Evolutionary conservation across 2,329 filamentous ascomycete species (phyloP).

Genomic region (Zymoseptoria ardabiliae): DNA sequence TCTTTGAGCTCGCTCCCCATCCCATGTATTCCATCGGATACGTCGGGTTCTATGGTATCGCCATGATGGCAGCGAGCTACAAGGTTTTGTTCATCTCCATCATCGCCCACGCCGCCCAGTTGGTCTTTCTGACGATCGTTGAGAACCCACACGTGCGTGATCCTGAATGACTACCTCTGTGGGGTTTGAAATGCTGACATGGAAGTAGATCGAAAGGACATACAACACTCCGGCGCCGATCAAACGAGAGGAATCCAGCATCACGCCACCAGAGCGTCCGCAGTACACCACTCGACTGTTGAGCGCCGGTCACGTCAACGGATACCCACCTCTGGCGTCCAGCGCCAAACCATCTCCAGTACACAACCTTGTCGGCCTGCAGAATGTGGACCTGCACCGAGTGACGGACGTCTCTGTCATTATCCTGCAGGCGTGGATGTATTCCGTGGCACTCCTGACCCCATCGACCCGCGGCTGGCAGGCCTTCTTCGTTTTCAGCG

Average conservation of each 20-base stretch:
- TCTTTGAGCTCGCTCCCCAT: constrained; percentile 98
- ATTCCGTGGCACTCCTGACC: constrained; percentile 64
- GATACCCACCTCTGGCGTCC: constrained; percentile 34
- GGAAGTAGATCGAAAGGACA: constrained; percentile 63
- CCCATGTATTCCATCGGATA: constrained; percentile 99
- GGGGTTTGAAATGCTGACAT: not conserved
- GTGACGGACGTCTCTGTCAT: constrained; percentile 76
- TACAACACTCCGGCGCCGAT: constrained; percentile 80
- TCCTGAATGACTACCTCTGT: not conserved
- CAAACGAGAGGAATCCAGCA: constrained; percentile 40
- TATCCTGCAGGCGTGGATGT: constrained; percentile 68
- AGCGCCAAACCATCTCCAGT: constrained; percentile 56
- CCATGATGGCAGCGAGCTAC: constrained; percentile 96
- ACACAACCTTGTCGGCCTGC: constrained; percentile 74
- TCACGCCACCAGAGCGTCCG: constrained; percentile 31
- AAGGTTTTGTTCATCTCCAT: constrained; percentile 96
- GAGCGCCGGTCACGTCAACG: constrained; percentile 33
- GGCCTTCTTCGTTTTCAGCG: constrained; percentile 71
- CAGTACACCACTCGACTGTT: constrained; percentile 34
- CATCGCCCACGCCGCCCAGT: constrained; percentile 85
- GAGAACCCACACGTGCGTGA: constrained; percentile 75
- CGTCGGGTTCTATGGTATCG: constrained; percentile 95
- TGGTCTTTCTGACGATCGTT: constrained; percentile 82
- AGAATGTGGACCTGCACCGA: constrained; percentile 82
- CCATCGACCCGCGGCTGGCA: constrained; percentile 71